Conservation (phyloP, 176 grass and related monocot species). For the Tillandsia leiboldiana region DNA sequence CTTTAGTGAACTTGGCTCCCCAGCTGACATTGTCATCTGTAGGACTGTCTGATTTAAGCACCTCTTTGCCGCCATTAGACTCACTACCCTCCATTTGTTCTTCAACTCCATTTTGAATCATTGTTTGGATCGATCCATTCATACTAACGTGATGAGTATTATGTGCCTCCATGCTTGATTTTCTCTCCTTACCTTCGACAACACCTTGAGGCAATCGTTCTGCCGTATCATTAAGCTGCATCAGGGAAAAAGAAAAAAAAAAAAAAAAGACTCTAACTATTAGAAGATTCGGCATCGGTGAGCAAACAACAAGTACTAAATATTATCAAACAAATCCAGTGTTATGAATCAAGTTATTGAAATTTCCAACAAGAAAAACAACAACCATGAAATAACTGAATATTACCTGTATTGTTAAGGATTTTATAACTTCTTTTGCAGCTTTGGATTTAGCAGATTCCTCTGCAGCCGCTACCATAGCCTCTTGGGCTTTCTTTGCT, state of each 20-base stretch:
- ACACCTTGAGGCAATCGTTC: slow-evolving; percentile 58
- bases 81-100: slow-evolving; percentile 20
- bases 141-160: slow-evolving; percentile 29
- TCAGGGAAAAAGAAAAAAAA: slow-evolving; percentile 11
- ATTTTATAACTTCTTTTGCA: slow-evolving; percentile 97
- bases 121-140: slow-evolving; percentile 46
- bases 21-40: slow-evolving; percentile 33
- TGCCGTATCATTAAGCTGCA: slow-evolving; percentile 87
- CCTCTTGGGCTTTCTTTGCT: slow-evolving; percentile 85
- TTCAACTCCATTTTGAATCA: slow-evolving; percentile 28
- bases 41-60: slow-evolving; percentile 19
- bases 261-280: slow-evolving; percentile 15
- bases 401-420: slow-evolving; percentile 70
- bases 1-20: slow-evolving; percentile 42
- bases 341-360: not conserved
- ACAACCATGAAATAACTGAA: not conserved
- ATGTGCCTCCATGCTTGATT: slow-evolving; percentile 31
- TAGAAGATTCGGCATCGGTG: not conserved
- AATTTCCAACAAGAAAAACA: not conserved
- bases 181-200: slow-evolving; percentile 42
- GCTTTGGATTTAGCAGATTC: slow-evolving; percentile 96
- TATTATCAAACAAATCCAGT: not conserved
- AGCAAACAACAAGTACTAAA: not conserved
- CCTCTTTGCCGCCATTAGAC: slow-evolving; percentile 32
- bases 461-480: slow-evolving; percentile 57